Evolutionary conservation across 495 filamentous ascomycete genomes (phyloP).

Genomic region (Achaetomiella virescens): DNA sequence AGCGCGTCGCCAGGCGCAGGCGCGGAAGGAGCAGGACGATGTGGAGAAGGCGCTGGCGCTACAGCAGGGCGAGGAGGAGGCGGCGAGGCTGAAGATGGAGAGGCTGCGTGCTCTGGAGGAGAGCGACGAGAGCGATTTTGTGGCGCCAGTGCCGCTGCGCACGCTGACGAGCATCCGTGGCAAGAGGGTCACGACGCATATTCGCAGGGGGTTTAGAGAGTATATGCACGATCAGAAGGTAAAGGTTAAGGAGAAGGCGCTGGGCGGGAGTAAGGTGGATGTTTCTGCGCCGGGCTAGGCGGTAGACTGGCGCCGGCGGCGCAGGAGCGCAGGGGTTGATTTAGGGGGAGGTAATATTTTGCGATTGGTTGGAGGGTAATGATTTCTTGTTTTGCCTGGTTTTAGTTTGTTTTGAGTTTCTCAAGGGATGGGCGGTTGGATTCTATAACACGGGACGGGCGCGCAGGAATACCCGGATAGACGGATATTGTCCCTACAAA

Average conservation of each 20-base stretch:
- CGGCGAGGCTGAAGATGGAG: neutral
- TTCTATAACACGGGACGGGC: too few relatives aligned
- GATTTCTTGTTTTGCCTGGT: too few relatives aligned
- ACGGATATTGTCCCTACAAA: too few relatives aligned
- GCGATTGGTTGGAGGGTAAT: too few relatives aligned
- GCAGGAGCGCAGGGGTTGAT: too few relatives aligned
- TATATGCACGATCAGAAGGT: conserved; percentile 28
- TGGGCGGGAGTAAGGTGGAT: conserved; percentile 3
- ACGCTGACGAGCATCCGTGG: conserved; percentile 22
- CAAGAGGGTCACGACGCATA: conserved; percentile 18
- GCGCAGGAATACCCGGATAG: too few relatives aligned
- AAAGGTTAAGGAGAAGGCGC: conserved; percentile 17
- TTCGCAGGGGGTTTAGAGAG: conserved; percentile 22
- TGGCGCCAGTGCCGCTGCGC: conserved; percentile 14
- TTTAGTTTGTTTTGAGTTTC: too few relatives aligned
- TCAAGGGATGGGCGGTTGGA: too few relatives aligned
- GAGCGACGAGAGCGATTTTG: conserved; percentile 9
- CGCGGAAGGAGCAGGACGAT: neutral
- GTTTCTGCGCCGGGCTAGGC: neutral
- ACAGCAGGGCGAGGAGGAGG: neutral
- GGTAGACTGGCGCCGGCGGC: too few relatives aligned
- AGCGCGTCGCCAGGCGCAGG: neutral
- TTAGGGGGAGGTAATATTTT: too few relatives aligned
- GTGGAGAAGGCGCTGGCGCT: neutral
- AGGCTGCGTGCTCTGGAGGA: neutral